Evolutionary conservation across 2,329 filamentous ascomycete species (phyloP), one percentile per base, ranked within the genome.

Genomic region (Rhynchosporium secalis): DNA sequence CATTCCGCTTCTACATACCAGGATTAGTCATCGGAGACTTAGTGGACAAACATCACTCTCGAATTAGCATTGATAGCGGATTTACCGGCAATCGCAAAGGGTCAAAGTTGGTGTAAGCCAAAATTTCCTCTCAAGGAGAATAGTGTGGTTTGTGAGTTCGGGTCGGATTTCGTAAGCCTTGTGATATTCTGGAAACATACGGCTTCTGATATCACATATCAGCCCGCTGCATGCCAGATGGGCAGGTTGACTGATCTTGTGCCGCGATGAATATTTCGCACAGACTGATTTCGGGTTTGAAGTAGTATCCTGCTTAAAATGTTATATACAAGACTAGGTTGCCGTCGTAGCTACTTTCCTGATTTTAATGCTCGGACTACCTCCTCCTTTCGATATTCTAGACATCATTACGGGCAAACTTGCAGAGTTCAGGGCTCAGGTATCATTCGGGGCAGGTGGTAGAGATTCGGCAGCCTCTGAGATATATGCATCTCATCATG

Each of bases 331-430:
- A 61, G 29, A 13, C 29, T 40, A 26, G 13, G 31, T 31, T 40
- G 10, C 45, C 52, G 15, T 45, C 40, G 3, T 46, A 28, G 5
- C 33, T 49, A 5, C 29, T 26, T 15, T 43, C 31, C 47, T 43
- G 26, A 13, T 15, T 6, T 58, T 45, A 43, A 59, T 56, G 31
- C 60, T 57, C 60, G 41, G 31, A 36, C 29, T 52, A 26, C 52
- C 52, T 56, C 45, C 60, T 57, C 20, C 49, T 15, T 48, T 60
- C 43, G 49, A 13, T 33, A 43, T 56, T 29, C n/a, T 46, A 58
- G 56, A 57, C 49, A 60, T 61, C 41, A 62, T 20, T 33, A 66
- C 65, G 65, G 59, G 58, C 49, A 64, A 59, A 45, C 45, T 66
- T 13, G 58, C 65, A 38, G 65, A 65, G 38, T 56, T 60, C 52